phyloP scores from a whole-genome alignment of 805 yeast genomes.

The Torulaspora maleeae region DNA sequence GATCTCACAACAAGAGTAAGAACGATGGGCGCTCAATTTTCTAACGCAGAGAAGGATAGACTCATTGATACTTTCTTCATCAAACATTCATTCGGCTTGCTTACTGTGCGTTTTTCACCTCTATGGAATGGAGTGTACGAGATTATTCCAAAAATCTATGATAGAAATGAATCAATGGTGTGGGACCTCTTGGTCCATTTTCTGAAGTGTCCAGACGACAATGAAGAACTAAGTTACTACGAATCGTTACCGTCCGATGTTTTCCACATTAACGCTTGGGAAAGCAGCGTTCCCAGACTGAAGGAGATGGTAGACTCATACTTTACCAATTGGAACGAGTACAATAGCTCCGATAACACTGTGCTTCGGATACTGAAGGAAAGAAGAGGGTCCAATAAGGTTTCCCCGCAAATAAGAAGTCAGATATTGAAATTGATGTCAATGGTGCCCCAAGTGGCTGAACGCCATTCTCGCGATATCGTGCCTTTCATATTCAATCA shows the following conservation, averaged over 20 bases:
- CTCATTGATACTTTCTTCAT: conserved; percentile 35
- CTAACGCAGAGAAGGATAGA: conserved; percentile 28
- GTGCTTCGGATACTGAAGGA: conserved; percentile 38
- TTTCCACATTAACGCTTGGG: conserved; percentile 33
- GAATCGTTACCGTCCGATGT: conserved; percentile 14
- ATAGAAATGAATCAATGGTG: conserved; percentile 40
- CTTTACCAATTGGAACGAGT: conserved; percentile 32
- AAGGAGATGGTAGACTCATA: conserved; percentile 38
- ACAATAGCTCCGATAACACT: conserved; percentile 35
- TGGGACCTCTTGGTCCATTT: conserved; percentile 53
- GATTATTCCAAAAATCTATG: conserved; percentile 46
- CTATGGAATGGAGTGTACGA: conserved; percentile 75
- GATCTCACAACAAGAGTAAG: conserved; percentile 69
- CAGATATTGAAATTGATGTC: conserved; percentile 51
- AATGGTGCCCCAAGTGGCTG: conserved; percentile 64
- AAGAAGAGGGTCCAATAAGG: conserved; percentile 37
- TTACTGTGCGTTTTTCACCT: conserved; percentile 76
- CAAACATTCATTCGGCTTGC: conserved; percentile 59
- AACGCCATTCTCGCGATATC: conserved; percentile 51
- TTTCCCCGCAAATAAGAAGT: conserved; percentile 46
- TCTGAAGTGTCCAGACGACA: conserved; percentile 23
- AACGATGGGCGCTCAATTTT: conserved; percentile 45
- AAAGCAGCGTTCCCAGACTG: conserved; percentile 45
- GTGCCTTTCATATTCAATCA: conserved; percentile 52
- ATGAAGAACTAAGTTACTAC: conserved; percentile 19